These are phyloP conservation scores for Chlamydomonas sp. DNA, from an alignment of 139 green algal species.

Conservation along the genomic window DNA sequence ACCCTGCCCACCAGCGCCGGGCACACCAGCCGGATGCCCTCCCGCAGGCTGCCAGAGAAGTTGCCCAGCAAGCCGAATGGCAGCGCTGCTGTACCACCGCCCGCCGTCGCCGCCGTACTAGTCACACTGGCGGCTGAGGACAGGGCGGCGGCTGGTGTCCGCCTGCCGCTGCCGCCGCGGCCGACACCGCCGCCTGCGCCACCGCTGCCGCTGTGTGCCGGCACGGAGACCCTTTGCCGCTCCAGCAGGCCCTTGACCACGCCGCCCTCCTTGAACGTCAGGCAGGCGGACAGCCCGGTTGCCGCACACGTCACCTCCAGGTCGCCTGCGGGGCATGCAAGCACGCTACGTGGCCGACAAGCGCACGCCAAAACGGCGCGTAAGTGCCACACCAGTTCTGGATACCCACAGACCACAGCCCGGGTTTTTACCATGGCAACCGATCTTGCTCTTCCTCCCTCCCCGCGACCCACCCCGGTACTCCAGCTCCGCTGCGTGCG, in stretches of 20 bases:
- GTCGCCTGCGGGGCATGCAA: constrained; percentile 19
- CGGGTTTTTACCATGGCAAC: neutral
- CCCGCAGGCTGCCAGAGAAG: constrained; percentile 16
- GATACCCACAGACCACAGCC: too few species aligned
- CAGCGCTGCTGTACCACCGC: neutral
- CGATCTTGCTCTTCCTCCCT: neutral
- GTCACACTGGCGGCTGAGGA: too few species aligned
- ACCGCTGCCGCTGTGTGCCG: neutral
- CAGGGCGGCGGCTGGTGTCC: too few species aligned
- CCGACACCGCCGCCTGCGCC: neutral
- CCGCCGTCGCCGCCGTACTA: neutral
- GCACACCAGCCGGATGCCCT: constrained; percentile 25
- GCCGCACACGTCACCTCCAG: constrained; percentile 43
- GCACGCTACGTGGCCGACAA: neutral
- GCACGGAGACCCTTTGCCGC: neutral
- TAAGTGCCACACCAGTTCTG: too few species aligned
- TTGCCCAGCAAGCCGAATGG: constrained; percentile 18
- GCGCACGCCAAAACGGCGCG: too few species aligned
- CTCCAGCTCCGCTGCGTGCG: neutral
- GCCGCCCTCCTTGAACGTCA: constrained; percentile 45
- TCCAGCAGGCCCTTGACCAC: constrained; percentile 50
- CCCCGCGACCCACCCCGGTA: neutral
- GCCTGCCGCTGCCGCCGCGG: neutral
- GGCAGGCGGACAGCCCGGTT: constrained; percentile 23
- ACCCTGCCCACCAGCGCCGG: constrained; percentile 34